Evolutionary conservation across 2,329 filamentous ascomycete genomes (phyloP).

Genomic region (Aspergillaceae sp.): DNA sequence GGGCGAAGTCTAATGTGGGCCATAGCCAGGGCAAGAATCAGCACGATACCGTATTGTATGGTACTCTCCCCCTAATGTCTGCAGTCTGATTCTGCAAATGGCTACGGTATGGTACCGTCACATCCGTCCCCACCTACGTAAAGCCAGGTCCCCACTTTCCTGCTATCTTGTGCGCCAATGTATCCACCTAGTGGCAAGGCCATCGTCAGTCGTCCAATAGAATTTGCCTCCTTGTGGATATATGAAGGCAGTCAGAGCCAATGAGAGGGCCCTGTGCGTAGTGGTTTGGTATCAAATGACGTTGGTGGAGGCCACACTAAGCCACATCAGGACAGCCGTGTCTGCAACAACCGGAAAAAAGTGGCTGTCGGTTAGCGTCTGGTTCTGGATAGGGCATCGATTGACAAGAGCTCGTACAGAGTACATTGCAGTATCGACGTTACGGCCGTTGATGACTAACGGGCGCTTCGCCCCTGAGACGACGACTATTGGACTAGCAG

Average conservation of each 20-base stretch:
- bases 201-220: constrained; percentile 8
- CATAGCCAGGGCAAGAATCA: constrained; percentile 7
- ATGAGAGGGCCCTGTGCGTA: too few relatives aligned
- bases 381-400: not conserved
- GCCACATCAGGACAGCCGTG: too few relatives aligned
- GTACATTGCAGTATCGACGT: not conserved
- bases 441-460: not conserved
- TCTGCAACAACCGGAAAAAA: not conserved
- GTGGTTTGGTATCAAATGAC: not conserved
- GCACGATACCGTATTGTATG: constrained; percentile 2
- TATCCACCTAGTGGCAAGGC: constrained; percentile 17
- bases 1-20: constrained; percentile 19
- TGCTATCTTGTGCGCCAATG: constrained; percentile 6
- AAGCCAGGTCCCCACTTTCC: not conserved
- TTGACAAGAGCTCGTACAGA: too few relatives aligned
- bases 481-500: not conserved
- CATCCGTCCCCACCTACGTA: constrained; percentile 1
- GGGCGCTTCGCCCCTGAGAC: not conserved
- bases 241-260: constrained; percentile 4
- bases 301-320: not conserved
- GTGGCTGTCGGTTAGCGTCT: constrained; percentile 4
- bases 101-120: not conserved
- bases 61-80: not conserved
- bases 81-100: not conserved
- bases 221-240: not conserved